Conservation (phyloP, 305 asterid genomes). For the Solanum hybrid region DNA sequence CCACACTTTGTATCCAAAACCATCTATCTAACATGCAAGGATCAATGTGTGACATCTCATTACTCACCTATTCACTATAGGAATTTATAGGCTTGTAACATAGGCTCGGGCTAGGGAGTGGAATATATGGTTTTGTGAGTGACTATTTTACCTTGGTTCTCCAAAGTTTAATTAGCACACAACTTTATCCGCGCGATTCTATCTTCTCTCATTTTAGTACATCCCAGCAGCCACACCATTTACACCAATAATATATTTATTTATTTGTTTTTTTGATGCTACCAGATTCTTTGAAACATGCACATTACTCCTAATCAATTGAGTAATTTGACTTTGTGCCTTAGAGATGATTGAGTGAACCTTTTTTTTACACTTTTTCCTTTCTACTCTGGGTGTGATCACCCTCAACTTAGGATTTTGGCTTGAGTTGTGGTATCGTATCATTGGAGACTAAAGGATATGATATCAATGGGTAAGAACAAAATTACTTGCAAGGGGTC, state of each 20-base stretch:
- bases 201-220: neutral
- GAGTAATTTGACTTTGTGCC: neutral
- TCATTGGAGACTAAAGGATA: too few species aligned
- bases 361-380: neutral
- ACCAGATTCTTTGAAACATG: neutral
- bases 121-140: neutral
- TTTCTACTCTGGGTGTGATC: neutral
- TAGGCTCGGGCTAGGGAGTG: neutral
- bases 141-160: neutral
- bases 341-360: neutral
- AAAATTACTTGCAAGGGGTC: neutral
- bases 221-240: neutral
- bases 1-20: neutral
- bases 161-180: neutral
- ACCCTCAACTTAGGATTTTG: neutral
- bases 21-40: neutral
- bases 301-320: neutral
- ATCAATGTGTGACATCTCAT: neutral
- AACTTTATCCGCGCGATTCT: neutral
- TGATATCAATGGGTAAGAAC: neutral
- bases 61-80: neutral
- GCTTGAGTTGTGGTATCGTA: neutral
- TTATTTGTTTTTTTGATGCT: neutral
- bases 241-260: neutral
- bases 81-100: neutral